These are phyloP conservation scores for Caloboletus firmus DNA, from an alignment of 1,284 basidiomycete species.

Conservation along the genomic window DNA sequence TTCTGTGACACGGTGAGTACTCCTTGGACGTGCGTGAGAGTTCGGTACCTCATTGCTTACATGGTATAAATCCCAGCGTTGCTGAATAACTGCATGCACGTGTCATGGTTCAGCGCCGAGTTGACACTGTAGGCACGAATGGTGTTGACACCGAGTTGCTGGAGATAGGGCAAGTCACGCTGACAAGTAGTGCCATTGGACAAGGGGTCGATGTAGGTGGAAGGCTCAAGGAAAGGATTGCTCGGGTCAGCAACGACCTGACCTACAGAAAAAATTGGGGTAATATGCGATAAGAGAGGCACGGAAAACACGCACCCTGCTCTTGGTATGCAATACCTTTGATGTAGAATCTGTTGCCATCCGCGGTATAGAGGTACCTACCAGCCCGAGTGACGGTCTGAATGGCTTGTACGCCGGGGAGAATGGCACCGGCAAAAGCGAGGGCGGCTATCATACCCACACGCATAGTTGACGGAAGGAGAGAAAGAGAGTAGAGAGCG, in stretches of 20 bases:
- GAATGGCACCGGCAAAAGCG: constrained; percentile 27
- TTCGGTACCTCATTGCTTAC: constrained; percentile 44
- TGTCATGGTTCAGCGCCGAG: constrained; percentile 78
- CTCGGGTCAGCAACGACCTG: constrained; percentile 47
- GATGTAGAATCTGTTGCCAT: constrained; percentile 82
- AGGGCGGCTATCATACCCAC: constrained; percentile 16
- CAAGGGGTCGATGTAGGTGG: constrained; percentile 75
- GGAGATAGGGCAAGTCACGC: constrained; percentile 78
- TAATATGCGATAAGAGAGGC: not conserved
- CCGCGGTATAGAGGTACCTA: constrained; percentile 75
- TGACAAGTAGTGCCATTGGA: constrained; percentile 66
- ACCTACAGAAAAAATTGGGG: constrained; percentile 38
- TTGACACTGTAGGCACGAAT: constrained; percentile 87
- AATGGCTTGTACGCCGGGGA: constrained; percentile 52
- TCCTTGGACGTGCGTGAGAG: not conserved
- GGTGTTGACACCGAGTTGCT: constrained; percentile 69
- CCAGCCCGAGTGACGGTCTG: constrained; percentile 62
- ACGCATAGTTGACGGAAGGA: constrained; percentile 23
- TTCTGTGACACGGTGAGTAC: constrained; percentile 42
- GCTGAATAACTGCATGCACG: constrained; percentile 79
- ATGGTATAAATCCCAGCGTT: constrained; percentile 86
- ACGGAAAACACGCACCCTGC: constrained; percentile 53
- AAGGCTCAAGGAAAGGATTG: constrained; percentile 79
- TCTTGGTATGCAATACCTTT: constrained; percentile 91
- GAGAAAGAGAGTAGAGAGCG: constrained; percentile 7